Base-by-base conservation (phyloP, 1,139 yeast genomes). In the Hanseniaspora sp. region DNA sequence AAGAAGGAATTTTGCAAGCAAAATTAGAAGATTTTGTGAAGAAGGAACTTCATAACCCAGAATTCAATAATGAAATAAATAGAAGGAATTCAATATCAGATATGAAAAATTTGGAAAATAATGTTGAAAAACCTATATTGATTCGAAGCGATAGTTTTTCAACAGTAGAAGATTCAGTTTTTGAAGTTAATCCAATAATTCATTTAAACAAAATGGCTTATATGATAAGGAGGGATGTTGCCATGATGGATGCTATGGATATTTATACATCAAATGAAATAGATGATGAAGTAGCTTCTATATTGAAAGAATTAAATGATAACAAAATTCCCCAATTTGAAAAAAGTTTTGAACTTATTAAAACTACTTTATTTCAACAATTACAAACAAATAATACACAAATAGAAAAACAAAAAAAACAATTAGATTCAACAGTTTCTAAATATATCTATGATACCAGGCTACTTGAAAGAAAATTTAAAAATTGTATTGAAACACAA, bases 391-490 rank as follows among this genome's bases (percentile, higher is more conserved):
- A 63, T 57, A 69, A 65, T 57, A 65, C 63, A 49, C 65, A 60
- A 59, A 65, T 83, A 47, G 69, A 74, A 51, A 70, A 68, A 47
- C 83, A 79, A 58, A 70, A 84, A 58, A 71, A 72, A 41, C 90
- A 84, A 56, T 74, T 87, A 46, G 80, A 80, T 39, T 79, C 86
- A 1, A 72, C 83, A 44, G 79, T 85, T 37, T 92, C 95, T 29
- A 74, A 95, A 58, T 71, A 92, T 56, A 77, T 81, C 55, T 92
- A 90, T 65, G 96, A 92, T 63, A 75, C 87, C 30, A 71, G 95
- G 56, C 75, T 86, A 52, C 74, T 92, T 28, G 76, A 76, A 43
- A 80, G 82, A 55, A 79, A 92, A 61, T 77, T 90, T 55, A 78
- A 81, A 55, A 97, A 92, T 63, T 82, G 88, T 30, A 95, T 86